Evolutionary conservation across 1,284 basidiomycete species (phyloP), one percentile per base, ranked within the genome.

Genomic region (Ceratorhiza oryzae-sativae): DNA sequence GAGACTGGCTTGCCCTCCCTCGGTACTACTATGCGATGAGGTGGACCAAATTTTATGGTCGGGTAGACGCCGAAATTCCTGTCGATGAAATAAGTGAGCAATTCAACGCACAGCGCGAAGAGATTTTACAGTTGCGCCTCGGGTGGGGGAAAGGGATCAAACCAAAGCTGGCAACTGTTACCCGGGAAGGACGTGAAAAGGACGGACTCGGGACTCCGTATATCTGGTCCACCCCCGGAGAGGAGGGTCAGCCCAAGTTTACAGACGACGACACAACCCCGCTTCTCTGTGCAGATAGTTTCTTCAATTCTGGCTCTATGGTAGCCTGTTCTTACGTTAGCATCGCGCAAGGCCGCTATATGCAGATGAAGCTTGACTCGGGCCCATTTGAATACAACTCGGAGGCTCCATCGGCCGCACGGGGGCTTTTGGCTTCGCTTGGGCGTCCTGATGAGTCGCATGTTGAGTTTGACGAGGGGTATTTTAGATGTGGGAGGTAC

Each of bases 261-360:
- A n/a, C 30, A 13, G 27, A 42, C 59, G 18, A 25, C 12, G 59
- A 61, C 25, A 32, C 41, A 15, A 45, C 41, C 27, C n/a, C 46
- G 59, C 59, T 61, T 18, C 59, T 61, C 23, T 42, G 59, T 8
- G 59, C 59, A 6, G 59, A 61, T n/a, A 61, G 59, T 25, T 46
- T 61, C 59, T 45, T 61, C 39, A 30, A 25, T 9, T 13, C 13
- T 18, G 27, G 27, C 25, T 15, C 20, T 13, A 9, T 1, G 12
- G 30, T 12, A 34, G n/a, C 36, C 15, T 56, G 32, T 32, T 13
- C 53, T 32, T 56, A 56, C 18, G 32, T 34, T 18, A 30, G 34
- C 18, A 32, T 36, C 15, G 18, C 9, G 15, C 12, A 56, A 5
- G n/a, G 18, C 3, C 3, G 32, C 8, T n/a, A 18, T 5, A 18